phyloP scores from a whole-genome alignment of 140 eudicot genomes.

The Artemisia princeps region DNA sequence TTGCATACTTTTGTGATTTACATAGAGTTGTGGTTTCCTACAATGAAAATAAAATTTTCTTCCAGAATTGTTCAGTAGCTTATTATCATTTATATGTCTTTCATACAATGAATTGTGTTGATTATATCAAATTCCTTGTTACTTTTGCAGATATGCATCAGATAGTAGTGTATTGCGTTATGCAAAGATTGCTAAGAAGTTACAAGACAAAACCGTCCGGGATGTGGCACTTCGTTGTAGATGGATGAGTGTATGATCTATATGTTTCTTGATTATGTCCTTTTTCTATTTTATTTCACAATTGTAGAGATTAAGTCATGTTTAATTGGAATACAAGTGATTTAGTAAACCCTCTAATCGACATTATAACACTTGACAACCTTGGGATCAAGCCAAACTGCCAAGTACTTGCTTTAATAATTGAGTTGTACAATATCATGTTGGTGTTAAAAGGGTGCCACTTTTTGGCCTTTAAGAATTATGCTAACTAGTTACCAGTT shows the following conservation, averaged over 20 bases:
- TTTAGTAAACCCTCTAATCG: not conserved
- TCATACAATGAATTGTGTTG: not conserved
- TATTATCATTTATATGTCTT: too few relatives aligned
- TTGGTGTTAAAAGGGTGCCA: not conserved
- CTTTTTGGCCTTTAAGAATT: not conserved
- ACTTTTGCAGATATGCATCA: slow-evolving; percentile 64
- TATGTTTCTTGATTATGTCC: not conserved
- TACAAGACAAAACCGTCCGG: slow-evolving; percentile 74
- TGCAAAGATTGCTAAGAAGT: slow-evolving; percentile 78
- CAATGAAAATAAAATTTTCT: too few relatives aligned
- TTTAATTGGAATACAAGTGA: not conserved
- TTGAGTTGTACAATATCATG: slow-evolving; percentile 13
- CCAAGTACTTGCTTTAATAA: not conserved
- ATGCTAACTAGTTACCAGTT: too few relatives aligned
- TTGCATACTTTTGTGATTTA: too few relatives aligned
- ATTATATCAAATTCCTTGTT: not conserved
- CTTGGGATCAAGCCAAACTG: not conserved
- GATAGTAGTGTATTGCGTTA: slow-evolving; percentile 54
- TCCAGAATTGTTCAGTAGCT: too few relatives aligned
- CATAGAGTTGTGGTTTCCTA: too few relatives aligned
- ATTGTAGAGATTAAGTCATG: slow-evolving; percentile 3
- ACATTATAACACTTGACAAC: slow-evolving; percentile 17
- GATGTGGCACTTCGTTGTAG: slow-evolving; percentile 87
- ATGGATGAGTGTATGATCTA: slow-evolving; percentile 76
- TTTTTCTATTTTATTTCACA: slow-evolving; percentile 9